Evolutionary conservation across 768 basidiomycete species (phyloP), one percentile per base, ranked within the genome.

Genomic region (Xerocomellus chrysenteron): DNA sequence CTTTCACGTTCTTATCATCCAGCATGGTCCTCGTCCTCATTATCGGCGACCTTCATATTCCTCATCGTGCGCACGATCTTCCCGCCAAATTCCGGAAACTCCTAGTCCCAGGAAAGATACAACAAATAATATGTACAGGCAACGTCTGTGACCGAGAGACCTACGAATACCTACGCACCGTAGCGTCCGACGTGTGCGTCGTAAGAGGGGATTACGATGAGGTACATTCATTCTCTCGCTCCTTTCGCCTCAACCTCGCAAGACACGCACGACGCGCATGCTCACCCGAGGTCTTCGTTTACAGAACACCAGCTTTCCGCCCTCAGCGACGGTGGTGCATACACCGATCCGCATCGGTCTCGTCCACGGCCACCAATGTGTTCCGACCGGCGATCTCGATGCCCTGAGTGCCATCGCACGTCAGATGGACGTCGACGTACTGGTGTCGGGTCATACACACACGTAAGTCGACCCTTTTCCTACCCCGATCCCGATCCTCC

Each of bases 131-230:
- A 26, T 97, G 94, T 71, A 98, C 96, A 0, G 97, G 97, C 46
- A 98, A 98, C 70, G 88, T 98, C 24, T 95, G 93, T 72, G 97
- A 99, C 76, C 87, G 88, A 66, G 96, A 98, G 74, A 98, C 97
- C 8, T 94, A 90, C 73, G 97, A 98, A 64, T 98, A 97, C 77
- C 80, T 99, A 24, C 81, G 92, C 61, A 94, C 92, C 14, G 90
- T 99, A n/a, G 88, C 92, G 17, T 86, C 91, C 11, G 97, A 98
- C 67, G 91, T 98, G 8, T 82, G 91, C 61, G 88, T 94, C 42
- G 96, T 95, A 3, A 81, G 86, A 63, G 97, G 97, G 4, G 97
- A 98, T 71, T 97, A 92, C 65, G 97, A 99, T 69, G 95, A 98
- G 78, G 93, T 94, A 68, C 57, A 78, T 73, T 48, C 39, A 39